These are phyloP conservation scores for Candida anglica DNA, from an alignment of 805 yeast species.

Conservation along the genomic window DNA sequence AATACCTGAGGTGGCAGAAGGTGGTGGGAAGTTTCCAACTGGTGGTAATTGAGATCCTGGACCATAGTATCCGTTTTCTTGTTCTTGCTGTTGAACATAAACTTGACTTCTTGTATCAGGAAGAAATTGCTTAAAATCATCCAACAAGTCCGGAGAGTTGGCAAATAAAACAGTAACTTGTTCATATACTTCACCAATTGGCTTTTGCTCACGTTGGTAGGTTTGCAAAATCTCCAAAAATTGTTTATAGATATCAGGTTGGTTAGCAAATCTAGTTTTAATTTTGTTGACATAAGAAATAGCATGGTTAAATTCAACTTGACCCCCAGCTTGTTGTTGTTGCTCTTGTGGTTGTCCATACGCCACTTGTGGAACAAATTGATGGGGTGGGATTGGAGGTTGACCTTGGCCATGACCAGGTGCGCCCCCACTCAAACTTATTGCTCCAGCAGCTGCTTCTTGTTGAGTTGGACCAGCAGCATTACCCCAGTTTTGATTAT, in stretches of 20 bases:
- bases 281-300: slow-evolving; percentile 94
- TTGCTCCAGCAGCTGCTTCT: slow-evolving; percentile 3
- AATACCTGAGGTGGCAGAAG: slow-evolving; percentile 30
- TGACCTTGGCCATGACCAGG: slow-evolving; percentile 1
- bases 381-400: slow-evolving; percentile 5
- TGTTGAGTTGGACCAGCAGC: slow-evolving; percentile 19
- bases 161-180: slow-evolving; percentile 87
- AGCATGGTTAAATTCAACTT: slow-evolving; percentile 96
- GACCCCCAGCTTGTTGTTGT: slow-evolving; percentile 44
- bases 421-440: no score
- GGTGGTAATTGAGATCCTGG: slow-evolving; percentile 69
- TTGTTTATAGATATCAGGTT: slow-evolving; percentile 93
- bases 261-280: slow-evolving; percentile 86
- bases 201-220: slow-evolving; percentile 93
- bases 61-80: slow-evolving; percentile 19
- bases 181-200: slow-evolving; percentile 90
- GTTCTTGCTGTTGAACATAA: slow-evolving; percentile 18
- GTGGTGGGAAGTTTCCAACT: slow-evolving; percentile 82
- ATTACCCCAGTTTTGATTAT: slow-evolving; percentile 20
- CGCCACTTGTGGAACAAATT: slow-evolving; percentile 5
- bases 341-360: slow-evolving; percentile 7
- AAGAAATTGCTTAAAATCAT: slow-evolving; percentile 91
- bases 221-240: slow-evolving; percentile 94
- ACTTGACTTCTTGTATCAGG: slow-evolving; percentile 68
- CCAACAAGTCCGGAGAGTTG: slow-evolving; percentile 90